A percentile compares a stretch with the other conserved stretches of the same genome.
These are phyloP conservation scores for Colletotrichum tropicale DNA, from an alignment of 2,329 filamentous ascomycete species.

Conservation along the genomic window DNA sequence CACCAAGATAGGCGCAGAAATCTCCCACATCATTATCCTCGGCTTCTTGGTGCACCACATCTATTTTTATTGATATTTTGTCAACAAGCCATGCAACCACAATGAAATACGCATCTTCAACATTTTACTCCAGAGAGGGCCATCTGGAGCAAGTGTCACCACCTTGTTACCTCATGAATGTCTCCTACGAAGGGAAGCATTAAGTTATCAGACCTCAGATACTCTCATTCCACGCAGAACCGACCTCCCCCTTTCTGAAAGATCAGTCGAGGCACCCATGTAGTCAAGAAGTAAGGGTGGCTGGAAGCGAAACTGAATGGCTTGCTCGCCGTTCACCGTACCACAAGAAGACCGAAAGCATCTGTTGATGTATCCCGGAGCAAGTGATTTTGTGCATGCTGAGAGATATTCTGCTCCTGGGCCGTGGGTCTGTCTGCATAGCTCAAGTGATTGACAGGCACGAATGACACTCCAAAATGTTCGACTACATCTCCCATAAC, in stretches of 20 bases:
- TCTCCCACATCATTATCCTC: background rate
- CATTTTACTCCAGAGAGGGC: background rate
- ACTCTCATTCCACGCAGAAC: background rate
- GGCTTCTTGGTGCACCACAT: background rate
- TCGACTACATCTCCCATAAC: background rate
- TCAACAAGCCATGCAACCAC: background rate
- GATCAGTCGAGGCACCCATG: background rate
- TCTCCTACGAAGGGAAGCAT: background rate
- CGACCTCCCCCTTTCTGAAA: background rate
- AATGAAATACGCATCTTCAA: background rate
- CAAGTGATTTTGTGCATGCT: background rate
- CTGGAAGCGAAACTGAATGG: background rate
- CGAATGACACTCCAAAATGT: background rate
- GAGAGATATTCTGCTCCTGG: background rate
- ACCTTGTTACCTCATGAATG: background rate
- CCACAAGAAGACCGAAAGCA: background rate
- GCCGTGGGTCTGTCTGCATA: background rate
- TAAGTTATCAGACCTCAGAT: background rate
- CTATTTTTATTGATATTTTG: background rate
- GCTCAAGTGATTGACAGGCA: background rate
- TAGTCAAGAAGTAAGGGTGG: background rate
- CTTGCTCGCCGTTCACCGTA: background rate
- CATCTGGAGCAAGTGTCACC: background rate
- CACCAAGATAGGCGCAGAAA: background rate
- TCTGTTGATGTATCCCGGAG: background rate